phyloP scores from a whole-genome alignment of 1,284 basidiomycete species.

The Trichosporon faecale region DNA sequence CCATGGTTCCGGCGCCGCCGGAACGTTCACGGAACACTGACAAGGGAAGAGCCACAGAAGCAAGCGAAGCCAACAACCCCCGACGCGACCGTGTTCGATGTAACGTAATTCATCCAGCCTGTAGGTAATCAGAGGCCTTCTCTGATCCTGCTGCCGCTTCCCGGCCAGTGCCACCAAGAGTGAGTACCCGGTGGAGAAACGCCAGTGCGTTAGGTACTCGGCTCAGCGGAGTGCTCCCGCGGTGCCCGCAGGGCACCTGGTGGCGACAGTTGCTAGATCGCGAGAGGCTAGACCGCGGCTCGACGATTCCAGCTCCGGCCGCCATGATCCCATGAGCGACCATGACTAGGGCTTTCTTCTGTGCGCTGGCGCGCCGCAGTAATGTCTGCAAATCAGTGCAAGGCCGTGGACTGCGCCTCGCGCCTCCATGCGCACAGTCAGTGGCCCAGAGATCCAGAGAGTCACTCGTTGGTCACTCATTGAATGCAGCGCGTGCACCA shows the following conservation, averaged over 20 bases:
- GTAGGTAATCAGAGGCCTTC: background rate
- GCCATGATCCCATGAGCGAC: too few species aligned
- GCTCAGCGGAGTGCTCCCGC: background rate
- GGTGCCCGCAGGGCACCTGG: background rate
- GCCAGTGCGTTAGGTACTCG: background rate
- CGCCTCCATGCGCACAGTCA: too few species aligned
- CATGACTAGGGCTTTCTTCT: too few species aligned
- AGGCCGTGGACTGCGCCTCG: too few species aligned
- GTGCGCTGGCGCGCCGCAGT: too few species aligned
- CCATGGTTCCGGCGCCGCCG: background rate
- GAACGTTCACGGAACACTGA: background rate
- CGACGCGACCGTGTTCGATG: background rate
- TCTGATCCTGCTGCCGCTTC: background rate
- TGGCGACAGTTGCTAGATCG: background rate
- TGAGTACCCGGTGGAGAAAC: background rate
- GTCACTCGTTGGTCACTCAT: too few species aligned
- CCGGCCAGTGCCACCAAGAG: background rate
- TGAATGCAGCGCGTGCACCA: background rate
- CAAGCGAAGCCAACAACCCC: background rate
- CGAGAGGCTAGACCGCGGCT: background rate
- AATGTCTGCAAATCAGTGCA: too few species aligned
- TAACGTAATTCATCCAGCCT: background rate
- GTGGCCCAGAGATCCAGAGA: too few species aligned
- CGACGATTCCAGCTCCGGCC: background rate
- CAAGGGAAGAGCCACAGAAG: background rate